These are phyloP conservation scores for Cyclocybe aegerita DNA, from an alignment of 768 basidiomycete genomes.

Conservation along the genomic window DNA sequence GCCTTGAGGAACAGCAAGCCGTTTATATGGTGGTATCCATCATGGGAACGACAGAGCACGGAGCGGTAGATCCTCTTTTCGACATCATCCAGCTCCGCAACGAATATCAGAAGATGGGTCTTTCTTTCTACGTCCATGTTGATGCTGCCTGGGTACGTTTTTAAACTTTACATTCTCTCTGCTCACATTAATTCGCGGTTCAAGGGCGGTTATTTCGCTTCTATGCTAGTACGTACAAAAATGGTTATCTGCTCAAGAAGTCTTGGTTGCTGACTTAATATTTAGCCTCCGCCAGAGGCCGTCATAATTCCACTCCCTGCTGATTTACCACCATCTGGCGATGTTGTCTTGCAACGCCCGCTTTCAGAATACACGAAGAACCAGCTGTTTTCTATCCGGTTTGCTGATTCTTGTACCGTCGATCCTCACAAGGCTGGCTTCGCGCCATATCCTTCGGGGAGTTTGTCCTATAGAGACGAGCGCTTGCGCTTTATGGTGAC, in stretches of 20 bases:
- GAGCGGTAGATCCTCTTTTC: conserved; percentile 39
- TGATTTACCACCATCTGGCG: too few relatives aligned
- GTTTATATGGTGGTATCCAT: conserved; percentile 43
- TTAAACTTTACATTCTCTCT: too few relatives aligned
- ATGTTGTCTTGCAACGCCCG: background rate
- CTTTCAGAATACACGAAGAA: conserved; percentile 11
- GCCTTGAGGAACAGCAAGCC: conserved; percentile 23
- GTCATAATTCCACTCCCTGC: background rate
- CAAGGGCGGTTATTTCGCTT: conserved; percentile 39
- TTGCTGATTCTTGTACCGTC: conserved; percentile 38
- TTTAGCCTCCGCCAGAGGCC: background rate
- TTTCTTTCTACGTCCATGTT: conserved; percentile 13
- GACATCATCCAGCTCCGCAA: conserved; percentile 33
- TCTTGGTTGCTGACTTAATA: background rate
- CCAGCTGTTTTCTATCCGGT: conserved; percentile 24
- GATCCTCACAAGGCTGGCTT: conserved; percentile 45
- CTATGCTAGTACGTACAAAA: conserved; percentile 8
- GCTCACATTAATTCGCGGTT: background rate
- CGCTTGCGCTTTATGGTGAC: conserved; percentile 35
- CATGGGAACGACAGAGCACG: conserved; percentile 45
- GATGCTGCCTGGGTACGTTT: conserved; percentile 38
- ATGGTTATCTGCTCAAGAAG: background rate
- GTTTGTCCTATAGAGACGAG: conserved; percentile 36
- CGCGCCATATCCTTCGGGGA: conserved; percentile 42
- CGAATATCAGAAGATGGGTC: conserved; percentile 13